Base-by-base conservation (phyloP, 2,329 filamentous ascomycete species). In the Tetracladium maxilliforme region DNA sequence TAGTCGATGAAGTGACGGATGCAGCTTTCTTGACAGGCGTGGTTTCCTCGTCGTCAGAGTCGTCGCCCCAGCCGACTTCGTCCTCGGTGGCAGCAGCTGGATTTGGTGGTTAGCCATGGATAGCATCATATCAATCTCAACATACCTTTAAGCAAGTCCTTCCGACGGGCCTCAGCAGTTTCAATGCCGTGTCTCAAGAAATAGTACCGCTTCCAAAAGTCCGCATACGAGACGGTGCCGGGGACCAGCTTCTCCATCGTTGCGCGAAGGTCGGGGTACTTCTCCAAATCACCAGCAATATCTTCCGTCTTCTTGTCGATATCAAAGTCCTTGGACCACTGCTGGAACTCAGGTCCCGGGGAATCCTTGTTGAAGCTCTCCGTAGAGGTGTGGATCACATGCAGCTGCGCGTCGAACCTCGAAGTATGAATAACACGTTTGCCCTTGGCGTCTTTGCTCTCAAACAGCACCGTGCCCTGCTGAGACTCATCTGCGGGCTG, bases 211-310 rank as follows among this genome's bases (percentile, higher is more conserved):
- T 69, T 78, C 87, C 90, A 98, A 48, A 98, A 98, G 26, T 78
- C 69, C 26, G 61, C 65, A 43, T 98, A 98, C 17, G 86, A 67
- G n/a, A 94, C 81, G 38, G 71, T 69, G 49, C 86, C 84, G 2
- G 90, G 90, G n/a, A 98, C 90, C 28, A 93, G 58, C 55, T 78
- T 84, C 64, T 94, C 90, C 87, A 98, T 95, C 1, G 84, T 84
- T 14, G 64, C 54, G 38, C 86, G 64, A 39, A 98, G 56, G 51
- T 95, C 87, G 7, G 75, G 70, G 43, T 93, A 92, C 45, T 78
- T 82, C 36, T 86, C 74, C 37, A 98, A 49, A 49, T 98, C 84
- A 31, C 58, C 60, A 23, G 76, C 71, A 37, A 98, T 92, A 26
- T 76, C 74, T 11, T 75, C 74, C 3, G 90, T 95, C 64, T 86